Percentiles rank a stretch among this genome's conserved stretches.
These are phyloP conservation scores for Leccinum imitatum DNA, from an alignment of 768 basidiomycete genomes.

Conservation along the genomic window DNA sequence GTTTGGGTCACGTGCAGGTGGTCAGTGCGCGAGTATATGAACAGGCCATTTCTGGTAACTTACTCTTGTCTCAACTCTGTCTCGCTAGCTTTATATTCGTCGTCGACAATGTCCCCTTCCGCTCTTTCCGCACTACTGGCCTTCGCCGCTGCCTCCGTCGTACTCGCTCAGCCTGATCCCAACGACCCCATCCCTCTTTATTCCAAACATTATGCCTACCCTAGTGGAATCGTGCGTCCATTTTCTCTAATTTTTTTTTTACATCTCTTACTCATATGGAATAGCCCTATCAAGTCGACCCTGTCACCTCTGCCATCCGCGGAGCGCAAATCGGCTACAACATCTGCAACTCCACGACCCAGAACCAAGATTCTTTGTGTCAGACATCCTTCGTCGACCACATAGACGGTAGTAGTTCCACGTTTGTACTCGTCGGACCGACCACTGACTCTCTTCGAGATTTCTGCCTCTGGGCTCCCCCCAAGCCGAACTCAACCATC, in stretches of 20 bases:
- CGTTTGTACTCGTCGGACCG: background rate
- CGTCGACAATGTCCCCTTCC: conserved; percentile 36
- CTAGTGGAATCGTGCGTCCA: conserved; percentile 41
- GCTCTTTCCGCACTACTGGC: conserved; percentile 40
- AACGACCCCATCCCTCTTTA: conserved; percentile 49
- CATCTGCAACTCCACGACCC: conserved; percentile 64
- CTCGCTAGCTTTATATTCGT: background rate
- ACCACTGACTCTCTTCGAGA: conserved; percentile 37
- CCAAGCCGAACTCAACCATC: conserved; percentile 50
- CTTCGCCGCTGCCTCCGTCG: conserved; percentile 31
- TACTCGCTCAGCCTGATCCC: conserved; percentile 35
- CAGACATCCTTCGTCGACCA: conserved; percentile 70
- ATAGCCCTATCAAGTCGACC: conserved; percentile 53
- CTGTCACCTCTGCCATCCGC: conserved; percentile 40
- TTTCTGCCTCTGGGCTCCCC: conserved; percentile 68
- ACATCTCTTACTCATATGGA: background rate
- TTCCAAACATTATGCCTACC: conserved; percentile 45
- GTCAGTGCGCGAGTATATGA: conserved; percentile 28
- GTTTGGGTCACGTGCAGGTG: conserved; percentile 31
- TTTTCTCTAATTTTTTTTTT: background rate
- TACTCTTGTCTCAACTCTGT: background rate
- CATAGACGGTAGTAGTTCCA: conserved; percentile 36
- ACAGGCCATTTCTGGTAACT: background rate
- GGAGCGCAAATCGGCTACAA: conserved; percentile 67
- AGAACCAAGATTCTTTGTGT: conserved; percentile 60